Base-by-base conservation (phyloP, 768 basidiomycete genomes). In the Suillus cothurnatus region DNA sequence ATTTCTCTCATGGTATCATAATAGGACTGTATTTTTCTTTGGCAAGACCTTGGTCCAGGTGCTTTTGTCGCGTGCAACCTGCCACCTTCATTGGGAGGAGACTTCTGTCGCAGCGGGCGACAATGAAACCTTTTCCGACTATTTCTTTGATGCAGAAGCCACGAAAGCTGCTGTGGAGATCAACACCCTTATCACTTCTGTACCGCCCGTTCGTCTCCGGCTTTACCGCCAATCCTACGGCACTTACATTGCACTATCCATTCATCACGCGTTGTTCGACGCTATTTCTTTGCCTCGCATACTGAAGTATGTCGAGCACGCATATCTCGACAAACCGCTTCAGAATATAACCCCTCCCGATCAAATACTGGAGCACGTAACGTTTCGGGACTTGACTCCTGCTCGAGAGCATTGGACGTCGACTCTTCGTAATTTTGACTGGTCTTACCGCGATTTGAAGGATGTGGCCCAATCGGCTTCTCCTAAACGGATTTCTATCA, bases 221-320 rank as follows among this genome's bases (percentile, higher is more conserved):
- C 34, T 65, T 63, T 70, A 70, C 66, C 53, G 43, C 23, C 39
- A 61, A n/a, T 57, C 50, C 26, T 52, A 53, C 5, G 38, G 28
- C 17, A 58, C 56, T 36, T 68, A 69, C 64, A 32, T 73, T 39
- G 69, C 66, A 19, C 65, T 78, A 41, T 77, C 77, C 7, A 77
- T 78, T 36, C 77, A 78, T 50, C 77, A 78, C 31, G 76, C 76
- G 3, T 62, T 78, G 8, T 78, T 74, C 64, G 77, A 78, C 61
- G 77, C 74, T 3, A 66, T 73, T 38, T 78, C 77, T 21, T 65
- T 78, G 4, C 68, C 77, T 1, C 66, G 69, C 31, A 62, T 77
- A n/a, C 65, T 78, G 50, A 73, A 71, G 31, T 68, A 71, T 23
- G 68, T 75, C 7, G 77, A 78, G 56, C 68, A 69, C 3, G 66